A percentile compares a stretch with the other conserved stretches of the same genome.
Evolutionary conservation across 225 moss, liverwort and hornwort species (phyloP).

Genomic region (Lunularia cruciata): DNA sequence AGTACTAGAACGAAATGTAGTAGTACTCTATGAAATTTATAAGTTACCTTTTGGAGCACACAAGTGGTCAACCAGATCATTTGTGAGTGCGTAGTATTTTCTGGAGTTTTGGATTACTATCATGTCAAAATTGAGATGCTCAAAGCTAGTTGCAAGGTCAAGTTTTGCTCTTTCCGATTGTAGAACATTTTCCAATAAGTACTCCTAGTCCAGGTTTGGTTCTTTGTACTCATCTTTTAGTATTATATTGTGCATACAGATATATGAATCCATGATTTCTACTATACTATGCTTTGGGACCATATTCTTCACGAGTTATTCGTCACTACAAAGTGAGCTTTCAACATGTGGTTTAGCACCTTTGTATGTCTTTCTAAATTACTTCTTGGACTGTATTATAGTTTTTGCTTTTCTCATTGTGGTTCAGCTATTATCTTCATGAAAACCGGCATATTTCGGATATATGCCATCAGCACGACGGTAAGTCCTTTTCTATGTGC

Average conservation of each 20-base stretch:
- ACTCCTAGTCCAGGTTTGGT: not conserved
- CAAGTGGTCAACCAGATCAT: no score
- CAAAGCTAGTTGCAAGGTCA: no score
- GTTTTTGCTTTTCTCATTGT: slow-evolving; percentile 36
- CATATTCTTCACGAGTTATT: not conserved
- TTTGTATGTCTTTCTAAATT: slow-evolving; percentile 39
- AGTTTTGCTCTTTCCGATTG: no score
- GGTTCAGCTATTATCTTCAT: slow-evolving; percentile 48
- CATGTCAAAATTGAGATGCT: no score
- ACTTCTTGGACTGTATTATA: slow-evolving; percentile 43
- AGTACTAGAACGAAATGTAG: no score
- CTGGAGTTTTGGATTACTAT: no score
- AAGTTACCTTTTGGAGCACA: no score
- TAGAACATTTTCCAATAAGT: no score
- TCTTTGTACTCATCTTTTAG: not conserved
- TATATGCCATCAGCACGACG: slow-evolving; percentile 53
- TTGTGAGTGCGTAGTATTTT: no score
- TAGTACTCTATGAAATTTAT: no score
- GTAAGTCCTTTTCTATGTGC: slow-evolving; percentile 40
- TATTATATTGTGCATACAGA: not conserved
- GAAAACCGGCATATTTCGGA: slow-evolving; percentile 42
- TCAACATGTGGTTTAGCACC: not conserved
- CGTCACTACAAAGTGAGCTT: not conserved
- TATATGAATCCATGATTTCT: not conserved
- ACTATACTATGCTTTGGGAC: not conserved